A percentile compares a stretch with the other conserved stretches of the same genome.
Conservation (phyloP, 2,329 filamentous ascomycete genomes). For the Botrytis pseudocinerea region DNA sequence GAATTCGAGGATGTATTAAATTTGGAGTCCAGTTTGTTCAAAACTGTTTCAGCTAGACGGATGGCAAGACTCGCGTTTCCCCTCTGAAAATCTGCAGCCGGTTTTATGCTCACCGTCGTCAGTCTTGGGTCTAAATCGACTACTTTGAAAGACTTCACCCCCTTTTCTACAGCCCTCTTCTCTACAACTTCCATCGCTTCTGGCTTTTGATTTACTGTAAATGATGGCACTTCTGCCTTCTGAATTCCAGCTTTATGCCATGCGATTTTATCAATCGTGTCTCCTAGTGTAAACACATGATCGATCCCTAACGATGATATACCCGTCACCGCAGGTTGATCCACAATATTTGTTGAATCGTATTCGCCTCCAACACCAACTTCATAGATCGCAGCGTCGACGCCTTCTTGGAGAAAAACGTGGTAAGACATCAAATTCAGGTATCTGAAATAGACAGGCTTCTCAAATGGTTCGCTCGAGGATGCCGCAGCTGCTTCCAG, state of each 20-base stretch:
- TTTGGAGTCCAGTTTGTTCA: conserved; percentile 46
- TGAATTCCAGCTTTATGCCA: conserved; percentile 76
- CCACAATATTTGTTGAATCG: conserved; percentile 68
- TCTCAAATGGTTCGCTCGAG: conserved; percentile 39
- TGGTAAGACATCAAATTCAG: conserved; percentile 68
- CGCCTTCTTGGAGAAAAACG: conserved; percentile 62
- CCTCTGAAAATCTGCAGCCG: conserved; percentile 58
- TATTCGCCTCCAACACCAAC: conserved; percentile 67
- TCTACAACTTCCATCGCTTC: conserved; percentile 50
- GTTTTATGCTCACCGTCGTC: conserved; percentile 48
- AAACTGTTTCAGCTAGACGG: conserved; percentile 52
- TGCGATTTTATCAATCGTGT: conserved; percentile 64
- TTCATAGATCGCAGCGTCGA: conserved; percentile 65
- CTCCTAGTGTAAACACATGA: conserved; percentile 63
- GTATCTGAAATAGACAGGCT: conserved; percentile 60
- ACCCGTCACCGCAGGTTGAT: conserved; percentile 56
- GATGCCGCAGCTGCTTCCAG: conserved; percentile 44
- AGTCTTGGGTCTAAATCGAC: conserved; percentile 51
- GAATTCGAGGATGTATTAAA: conserved; percentile 33
- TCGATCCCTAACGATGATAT: conserved; percentile 70
- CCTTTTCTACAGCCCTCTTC: conserved; percentile 54
- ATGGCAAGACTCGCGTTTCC: conserved; percentile 56
- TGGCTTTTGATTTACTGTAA: conserved; percentile 55
- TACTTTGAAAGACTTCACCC: conserved; percentile 47
- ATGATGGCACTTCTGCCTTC: conserved; percentile 59